phyloP scores from a whole-genome alignment of 2,329 filamentous ascomycete species.

The Penicillium sumatraense region DNA sequence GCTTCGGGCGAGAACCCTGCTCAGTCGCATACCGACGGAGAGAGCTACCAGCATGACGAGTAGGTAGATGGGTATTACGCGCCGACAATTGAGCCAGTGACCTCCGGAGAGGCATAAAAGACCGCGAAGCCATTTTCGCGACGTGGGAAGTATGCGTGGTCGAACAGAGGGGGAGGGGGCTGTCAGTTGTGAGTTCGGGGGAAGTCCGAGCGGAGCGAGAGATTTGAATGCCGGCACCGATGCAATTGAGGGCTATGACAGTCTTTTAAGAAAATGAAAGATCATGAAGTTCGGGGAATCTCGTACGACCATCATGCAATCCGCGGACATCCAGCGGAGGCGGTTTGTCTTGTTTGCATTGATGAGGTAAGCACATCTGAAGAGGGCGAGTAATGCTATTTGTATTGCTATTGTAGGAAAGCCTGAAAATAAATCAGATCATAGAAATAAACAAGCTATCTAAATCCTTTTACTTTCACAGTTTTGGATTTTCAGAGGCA shows the following conservation, averaged over 20 bases:
- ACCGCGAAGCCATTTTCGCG: constrained; percentile 38
- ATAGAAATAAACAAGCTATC: no score
- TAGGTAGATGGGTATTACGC: constrained; percentile 24
- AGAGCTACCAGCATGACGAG: constrained; percentile 21
- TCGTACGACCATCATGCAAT: constrained; percentile 21
- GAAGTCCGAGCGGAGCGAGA: background rate
- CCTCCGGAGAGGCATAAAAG: constrained; percentile 40
- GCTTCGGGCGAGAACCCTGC: constrained; percentile 24
- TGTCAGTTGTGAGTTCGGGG: no score
- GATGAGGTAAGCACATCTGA: constrained; percentile 4
- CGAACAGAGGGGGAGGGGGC: no score
- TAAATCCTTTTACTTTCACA: no score
- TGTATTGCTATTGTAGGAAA: no score
- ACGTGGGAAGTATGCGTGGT: background rate
- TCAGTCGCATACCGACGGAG: constrained; percentile 34
- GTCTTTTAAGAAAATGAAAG: background rate
- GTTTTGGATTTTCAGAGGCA: no score
- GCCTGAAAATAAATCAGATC: no score
- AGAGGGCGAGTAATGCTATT: no score
- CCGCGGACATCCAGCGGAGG: no score
- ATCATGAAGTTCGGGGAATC: background rate
- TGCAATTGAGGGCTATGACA: background rate
- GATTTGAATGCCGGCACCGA: background rate
- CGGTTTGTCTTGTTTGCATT: constrained; percentile 24
- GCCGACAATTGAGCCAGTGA: constrained; percentile 33